Evolutionary conservation across 768 basidiomycete species (phyloP), one percentile per base, ranked within the genome.

Genomic region (Mycena belliarum): DNA sequence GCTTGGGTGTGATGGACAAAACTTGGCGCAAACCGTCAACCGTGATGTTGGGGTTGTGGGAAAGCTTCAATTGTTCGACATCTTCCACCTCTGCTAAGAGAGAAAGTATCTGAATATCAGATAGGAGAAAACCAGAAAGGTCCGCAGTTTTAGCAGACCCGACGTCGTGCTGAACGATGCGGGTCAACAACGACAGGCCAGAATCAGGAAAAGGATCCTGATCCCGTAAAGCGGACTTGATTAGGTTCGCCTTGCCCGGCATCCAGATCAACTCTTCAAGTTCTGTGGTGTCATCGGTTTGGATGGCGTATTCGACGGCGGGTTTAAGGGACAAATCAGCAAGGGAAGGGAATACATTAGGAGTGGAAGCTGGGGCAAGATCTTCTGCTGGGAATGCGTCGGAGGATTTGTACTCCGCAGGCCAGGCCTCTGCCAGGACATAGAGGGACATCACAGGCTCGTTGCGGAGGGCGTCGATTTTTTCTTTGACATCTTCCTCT

Each of bases 181-280:
- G 59, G 16, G 26, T 29, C 11, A 77, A 61, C 20, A 76, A 63
- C 0, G 63, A 21, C 10, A 73, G 3, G 4, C 58, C 72, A 20
- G 53, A 35, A 23, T 72, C 69, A 9, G 72, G 69, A 52, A 73
- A 66, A 2, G 71, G 65, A 15, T 52, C 42, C 24, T 56, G 52
- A 14, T 52, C 20, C 12, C 57, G 67, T 2, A 76, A 60, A 21
- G 65, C 38, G 0, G 55, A 24, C 44, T 59, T 47, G 15, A 74
- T 64, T 10, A 46, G 50, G 4, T 47, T 24, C 0, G 66, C 65
- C 60, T 71, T 76, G 0, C 64, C 70, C 6, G 73, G 70, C 29
- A 70, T 55, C 71, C 67, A 69, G 25, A 72, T 23, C 26, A 75
- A 38, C 4, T 63, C 59, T 46, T 72, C 72, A 16, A 75, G 42